Base-by-base conservation (phyloP, 2,329 filamentous ascomycete genomes). In the Spiromastix sp. region DNA sequence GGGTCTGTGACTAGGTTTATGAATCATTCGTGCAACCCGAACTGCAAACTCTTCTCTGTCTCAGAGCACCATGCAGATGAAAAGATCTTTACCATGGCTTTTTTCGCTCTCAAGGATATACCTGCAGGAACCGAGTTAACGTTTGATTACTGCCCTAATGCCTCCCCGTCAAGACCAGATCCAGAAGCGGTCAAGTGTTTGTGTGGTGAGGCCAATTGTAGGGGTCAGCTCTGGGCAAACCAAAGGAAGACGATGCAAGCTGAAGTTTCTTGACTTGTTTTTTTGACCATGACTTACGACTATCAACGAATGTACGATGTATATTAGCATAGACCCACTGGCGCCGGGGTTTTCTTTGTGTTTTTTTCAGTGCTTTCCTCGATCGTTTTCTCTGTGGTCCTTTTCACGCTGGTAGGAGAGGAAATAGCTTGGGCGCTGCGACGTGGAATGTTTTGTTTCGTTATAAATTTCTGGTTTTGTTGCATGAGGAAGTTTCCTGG, bases 11-110 rank as follows among this genome's bases (percentile, higher is more conserved):
- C 62, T 4, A 55, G 64, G 0, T 68, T 67, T 37, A 65, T 67
- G 43, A 68, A 68, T 30, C 64, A 68, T 39, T 66, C 62, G 1
- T 68, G 64, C 48, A 58, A 61, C 13, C 64, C 64, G 0, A 70
- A 68, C 33, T 64, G 61, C 42, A 56, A 57, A 8, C 60, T 64
- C 27, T 55, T 66, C 16, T 50, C 63, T 0, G 64, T 66, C 0
- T 60, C 60, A 0, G 56, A 56, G 2, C 57, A 56, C 19, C 57
- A 64, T 13, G 54, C 46, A 1, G 64, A 67, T 21, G 39, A 51
- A 1, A 49, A 52, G 0, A 48, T 69, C 2, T 69, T 68, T 33
- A 54, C 64, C 19, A 48, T 69, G 2, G 65, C 65, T 0, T 68
- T 69, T 38, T 70, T 69, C 25, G 59, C 66, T 0, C 42, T 60